These are phyloP conservation scores for Nannizzia gypsea DNA, from an alignment of 2,329 filamentous ascomycete species.

Conservation along the genomic window DNA sequence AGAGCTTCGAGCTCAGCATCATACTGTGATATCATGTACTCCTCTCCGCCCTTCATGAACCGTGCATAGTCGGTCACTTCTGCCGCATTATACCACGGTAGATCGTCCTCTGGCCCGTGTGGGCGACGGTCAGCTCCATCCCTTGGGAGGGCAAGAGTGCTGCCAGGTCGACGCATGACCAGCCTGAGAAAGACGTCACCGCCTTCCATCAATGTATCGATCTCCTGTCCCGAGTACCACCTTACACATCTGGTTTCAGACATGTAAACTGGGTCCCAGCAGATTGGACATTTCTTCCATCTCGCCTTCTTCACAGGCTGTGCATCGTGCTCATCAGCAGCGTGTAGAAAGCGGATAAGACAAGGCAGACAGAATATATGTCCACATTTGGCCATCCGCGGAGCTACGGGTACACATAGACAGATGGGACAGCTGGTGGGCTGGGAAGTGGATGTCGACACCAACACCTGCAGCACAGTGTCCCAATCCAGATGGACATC, in stretches of 20 bases:
- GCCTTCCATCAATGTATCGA: constrained; percentile 60
- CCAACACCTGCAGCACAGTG: constrained; percentile 80
- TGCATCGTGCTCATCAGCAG: constrained; percentile 56
- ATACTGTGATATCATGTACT: constrained; percentile 75
- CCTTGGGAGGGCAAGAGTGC: constrained; percentile 74
- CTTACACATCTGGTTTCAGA: constrained; percentile 79
- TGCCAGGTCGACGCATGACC: constrained; percentile 67
- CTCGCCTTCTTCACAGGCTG: constrained; percentile 55
- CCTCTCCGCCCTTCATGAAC: constrained; percentile 84
- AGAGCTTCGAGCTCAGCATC: constrained; percentile 67
- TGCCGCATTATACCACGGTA: constrained; percentile 90
- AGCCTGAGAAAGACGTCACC: constrained; percentile 82
- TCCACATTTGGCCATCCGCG: constrained; percentile 91
- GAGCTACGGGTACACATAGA: constrained; percentile 80
- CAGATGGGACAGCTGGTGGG: constrained; percentile 86
- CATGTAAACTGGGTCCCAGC: constrained; percentile 86
- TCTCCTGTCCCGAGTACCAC: constrained; percentile 84
- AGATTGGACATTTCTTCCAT: constrained; percentile 95
- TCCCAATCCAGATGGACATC: constrained; percentile 87
- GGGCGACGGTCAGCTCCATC: constrained; percentile 43
- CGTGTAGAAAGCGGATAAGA: constrained; percentile 89
- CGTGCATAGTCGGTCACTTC: constrained; percentile 91
- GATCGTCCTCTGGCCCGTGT: constrained; percentile 56
- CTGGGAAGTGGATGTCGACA: constrained; percentile 71
- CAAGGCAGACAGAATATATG: constrained; percentile 96